Evolutionary conservation across 805 yeast species (phyloP).

Genomic region (Kodamaea neixiangensis): DNA sequence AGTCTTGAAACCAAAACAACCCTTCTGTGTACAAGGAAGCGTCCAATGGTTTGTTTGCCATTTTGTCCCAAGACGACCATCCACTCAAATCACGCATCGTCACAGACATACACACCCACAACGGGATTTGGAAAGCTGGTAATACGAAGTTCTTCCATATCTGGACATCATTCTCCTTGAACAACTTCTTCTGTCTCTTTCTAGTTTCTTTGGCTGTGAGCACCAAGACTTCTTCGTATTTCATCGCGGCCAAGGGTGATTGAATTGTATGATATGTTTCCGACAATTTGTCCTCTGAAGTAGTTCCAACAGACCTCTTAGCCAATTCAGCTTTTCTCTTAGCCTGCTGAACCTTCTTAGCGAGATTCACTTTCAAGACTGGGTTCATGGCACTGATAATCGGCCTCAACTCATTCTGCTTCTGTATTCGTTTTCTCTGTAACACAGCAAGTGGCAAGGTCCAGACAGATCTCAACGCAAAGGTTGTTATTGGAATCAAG

Average conservation of each 20-base stretch:
- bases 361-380: slow-evolving; percentile 59
- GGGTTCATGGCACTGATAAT: slow-evolving; percentile 76
- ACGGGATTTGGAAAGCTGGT: slow-evolving; percentile 82
- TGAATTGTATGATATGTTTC: slow-evolving; percentile 17
- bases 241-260: slow-evolving; percentile 45
- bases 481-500: slow-evolving; percentile 71
- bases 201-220: slow-evolving; percentile 77
- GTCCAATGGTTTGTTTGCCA: slow-evolving; percentile 50
- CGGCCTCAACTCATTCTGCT: slow-evolving; percentile 73
- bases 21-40: slow-evolving; percentile 54
- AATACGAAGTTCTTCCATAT: slow-evolving; percentile 76
- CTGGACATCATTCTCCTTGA: slow-evolving; percentile 66
- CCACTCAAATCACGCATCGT: slow-evolving; percentile 79
- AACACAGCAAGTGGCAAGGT: slow-evolving; percentile 79
- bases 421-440: slow-evolving; percentile 68
- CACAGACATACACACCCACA: slow-evolving; percentile 79
- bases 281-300: slow-evolving; percentile 6
- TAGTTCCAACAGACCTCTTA: slow-evolving; percentile 23
- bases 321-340: slow-evolving; percentile 21
- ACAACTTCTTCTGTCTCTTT: slow-evolving; percentile 71
- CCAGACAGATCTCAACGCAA: slow-evolving; percentile 60
- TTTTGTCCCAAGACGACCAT: slow-evolving; percentile 50
- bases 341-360: slow-evolving; percentile 46
- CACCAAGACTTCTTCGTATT: slow-evolving; percentile 76
- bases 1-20: slow-evolving; percentile 59